Evolutionary conservation across 2,329 filamentous ascomycete species (phyloP).

Genomic region (Passalora sequoiae): DNA sequence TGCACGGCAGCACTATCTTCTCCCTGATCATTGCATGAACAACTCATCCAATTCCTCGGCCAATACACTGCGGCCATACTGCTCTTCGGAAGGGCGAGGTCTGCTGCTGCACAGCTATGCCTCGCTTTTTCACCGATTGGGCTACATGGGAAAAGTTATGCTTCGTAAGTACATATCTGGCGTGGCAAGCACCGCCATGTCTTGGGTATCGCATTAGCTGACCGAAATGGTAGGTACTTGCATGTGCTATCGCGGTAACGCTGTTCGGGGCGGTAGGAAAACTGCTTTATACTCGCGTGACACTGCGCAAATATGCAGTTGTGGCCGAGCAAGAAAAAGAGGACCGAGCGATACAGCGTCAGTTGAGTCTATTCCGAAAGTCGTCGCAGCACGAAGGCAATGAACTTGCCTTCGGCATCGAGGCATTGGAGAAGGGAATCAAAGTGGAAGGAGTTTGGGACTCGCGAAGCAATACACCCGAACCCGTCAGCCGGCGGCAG

Average conservation of each 20-base stretch:
- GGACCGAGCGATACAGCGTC: conserved; percentile 31
- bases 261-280: conserved; percentile 64
- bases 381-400: conserved; percentile 40
- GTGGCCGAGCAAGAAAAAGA: conserved; percentile 29
- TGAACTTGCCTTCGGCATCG: conserved; percentile 78
- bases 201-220: conserved; percentile 29
- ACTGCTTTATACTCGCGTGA: conserved; percentile 46
- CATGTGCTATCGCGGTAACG: conserved; percentile 62
- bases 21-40: too few relatives aligned
- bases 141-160: conserved; percentile 83
- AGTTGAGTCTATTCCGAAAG: conserved; percentile 28
- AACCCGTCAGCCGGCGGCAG: conserved; percentile 25
- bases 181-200: conserved; percentile 8
- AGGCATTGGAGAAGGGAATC: conserved; percentile 76
- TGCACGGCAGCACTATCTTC: too few relatives aligned
- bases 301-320: conserved; percentile 39
- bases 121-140: conserved; percentile 54
- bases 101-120: too few relatives aligned
- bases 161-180: conserved; percentile 57
- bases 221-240: conserved; percentile 57
- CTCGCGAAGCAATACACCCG: conserved; percentile 41
- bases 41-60: too few relatives aligned
- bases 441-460: conserved; percentile 74
- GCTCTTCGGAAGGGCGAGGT: neutral
- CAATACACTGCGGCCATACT: too few relatives aligned